Evolutionary conservation across 2,329 filamentous ascomycete species (phyloP), one percentile per base, ranked within the genome.

Genomic region (Alternaria brassicae): DNA sequence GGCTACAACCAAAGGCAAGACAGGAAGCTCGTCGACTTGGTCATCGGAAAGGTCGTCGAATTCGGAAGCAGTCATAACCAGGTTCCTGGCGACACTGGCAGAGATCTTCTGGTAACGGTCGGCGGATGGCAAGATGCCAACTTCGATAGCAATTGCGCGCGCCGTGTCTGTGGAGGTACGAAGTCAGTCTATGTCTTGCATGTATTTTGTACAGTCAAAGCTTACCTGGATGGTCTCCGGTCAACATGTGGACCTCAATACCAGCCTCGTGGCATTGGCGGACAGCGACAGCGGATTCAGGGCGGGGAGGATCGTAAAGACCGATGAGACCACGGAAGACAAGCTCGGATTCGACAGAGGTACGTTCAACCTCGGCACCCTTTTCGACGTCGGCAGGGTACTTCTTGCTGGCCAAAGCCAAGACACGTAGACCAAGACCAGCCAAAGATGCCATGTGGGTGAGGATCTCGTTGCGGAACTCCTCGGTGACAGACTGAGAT

Each of bases 241-340:
- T 83, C 23, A 82, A 72, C 81, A 83, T 83, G 63, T 82, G 81
- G 1, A 83, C 80, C 6, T 77, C 74, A n/a, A 83, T 81, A 30
- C 80, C 80, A 42, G 80, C 80, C 45, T 73, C 73, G 58, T 81
- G 79, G 44, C 80, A 82, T 53, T 79, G 75, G 37, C 72, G 72
- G 48, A 83, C 80, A 12, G 80, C 77, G 12, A 69, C 84, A 17
- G 88, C 90, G 1, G 92, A 92, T 77, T 96, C 92, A 3, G 88
- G 87, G 3, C 92, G 89, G 32, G 92, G 92, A 3, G 92, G 92
- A 68, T 96, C 92, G 73, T 95, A 94, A 57, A 96, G 88, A 55
- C 92, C 92, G 42, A 91, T 88, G 6, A 97, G 84, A 8, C 93
- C 93, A 8, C 91, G 85, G 64, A 97, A 91, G 1, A 83, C 85